These are phyloP conservation scores for Talaromyces sp. DNA, from an alignment of 2,329 filamentous ascomycete species.

Conservation along the genomic window DNA sequence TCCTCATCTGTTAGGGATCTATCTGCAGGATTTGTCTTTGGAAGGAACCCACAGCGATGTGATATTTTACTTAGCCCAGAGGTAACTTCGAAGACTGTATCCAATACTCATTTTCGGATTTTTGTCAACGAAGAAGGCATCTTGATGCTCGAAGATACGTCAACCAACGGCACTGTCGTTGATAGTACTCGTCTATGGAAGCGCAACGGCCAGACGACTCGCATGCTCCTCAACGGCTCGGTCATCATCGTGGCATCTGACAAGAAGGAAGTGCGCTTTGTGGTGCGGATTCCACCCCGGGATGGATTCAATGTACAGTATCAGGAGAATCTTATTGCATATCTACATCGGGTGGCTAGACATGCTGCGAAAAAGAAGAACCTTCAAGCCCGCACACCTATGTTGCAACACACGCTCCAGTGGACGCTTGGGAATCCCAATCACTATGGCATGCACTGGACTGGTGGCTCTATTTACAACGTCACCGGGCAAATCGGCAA, in stretches of 20 bases:
- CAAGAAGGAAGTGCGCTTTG: constrained; percentile 66
- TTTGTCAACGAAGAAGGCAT: constrained; percentile 80
- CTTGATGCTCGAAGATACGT: constrained; percentile 88
- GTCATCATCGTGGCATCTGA: constrained; percentile 63
- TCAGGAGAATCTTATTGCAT: constrained; percentile 60
- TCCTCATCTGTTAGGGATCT: constrained; percentile 67
- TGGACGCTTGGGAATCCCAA: constrained; percentile 33
- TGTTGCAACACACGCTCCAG: constrained; percentile 23
- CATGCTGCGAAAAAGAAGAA: constrained; percentile 17
- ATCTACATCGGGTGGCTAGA: constrained; percentile 46
- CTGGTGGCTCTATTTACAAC: constrained; percentile 78
- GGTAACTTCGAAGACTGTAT: constrained; percentile 67
- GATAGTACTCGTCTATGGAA: constrained; percentile 64
- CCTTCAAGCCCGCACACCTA: constrained; percentile 17
- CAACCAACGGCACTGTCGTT: constrained; percentile 91
- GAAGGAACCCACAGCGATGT: constrained; percentile 64
- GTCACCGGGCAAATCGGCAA: constrained; percentile 76
- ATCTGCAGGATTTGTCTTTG: constrained; percentile 73
- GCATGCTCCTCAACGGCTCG: constrained; percentile 66
- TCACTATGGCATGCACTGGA: constrained; percentile 64
- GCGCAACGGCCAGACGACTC: constrained; percentile 40
- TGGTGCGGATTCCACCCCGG: constrained; percentile 75
- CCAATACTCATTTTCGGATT: constrained; percentile 94
- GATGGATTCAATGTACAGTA: constrained; percentile 65
- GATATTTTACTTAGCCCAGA: constrained; percentile 66